Base-by-base conservation (phyloP, 768 basidiomycete genomes). In the Boletales sp. region DNA sequence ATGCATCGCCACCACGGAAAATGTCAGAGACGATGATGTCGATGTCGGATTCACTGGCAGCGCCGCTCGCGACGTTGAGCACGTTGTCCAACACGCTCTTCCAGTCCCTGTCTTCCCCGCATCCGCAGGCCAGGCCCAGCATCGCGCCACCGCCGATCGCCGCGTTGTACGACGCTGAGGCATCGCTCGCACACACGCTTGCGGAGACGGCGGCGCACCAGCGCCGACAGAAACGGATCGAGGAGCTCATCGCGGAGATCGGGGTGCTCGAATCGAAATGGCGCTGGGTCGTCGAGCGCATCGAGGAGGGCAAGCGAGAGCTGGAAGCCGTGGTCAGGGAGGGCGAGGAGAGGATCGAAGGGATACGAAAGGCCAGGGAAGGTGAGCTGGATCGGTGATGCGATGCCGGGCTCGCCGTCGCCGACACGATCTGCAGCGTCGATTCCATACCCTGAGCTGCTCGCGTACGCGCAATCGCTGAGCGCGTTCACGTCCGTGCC, bases 401-500 rank as follows among this genome's bases (percentile, higher is more conserved):
- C 11, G 4, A 18, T 10, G 8, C 11, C 29, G n/a, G n/a, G 6
- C 24, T 43, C 35, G 39, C 46, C 13, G 19, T 12, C 40, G 10
- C 49, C 18, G n/a, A 27, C 2, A 30, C 45, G 42, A 11, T 36
- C 34, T 52, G 15, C 50, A 93, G 90, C 82, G 8, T 75, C 90
- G 11, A 84, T 92, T 50, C 86, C 87, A 4, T 90, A 90, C 61
- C 86, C 88, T 4, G 88, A 90, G 59, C 74, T 93, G 11, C 75
- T 93, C 53, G 81, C 86, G 2, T 92, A 93, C 66, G 90, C 90
- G 3, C 87, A 90, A 61, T 87, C 85, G 54, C 75, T 93, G 47
- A 87, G 87, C 54, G 81, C 87, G 13, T 93, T 91, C 68, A 90
- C 90, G 6, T 90, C 90, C 31, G 90, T 90, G 10, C 90, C 90